phyloP scores from a whole-genome alignment of 106 monocot genomes.

The Amphibolis antarctica region DNA sequence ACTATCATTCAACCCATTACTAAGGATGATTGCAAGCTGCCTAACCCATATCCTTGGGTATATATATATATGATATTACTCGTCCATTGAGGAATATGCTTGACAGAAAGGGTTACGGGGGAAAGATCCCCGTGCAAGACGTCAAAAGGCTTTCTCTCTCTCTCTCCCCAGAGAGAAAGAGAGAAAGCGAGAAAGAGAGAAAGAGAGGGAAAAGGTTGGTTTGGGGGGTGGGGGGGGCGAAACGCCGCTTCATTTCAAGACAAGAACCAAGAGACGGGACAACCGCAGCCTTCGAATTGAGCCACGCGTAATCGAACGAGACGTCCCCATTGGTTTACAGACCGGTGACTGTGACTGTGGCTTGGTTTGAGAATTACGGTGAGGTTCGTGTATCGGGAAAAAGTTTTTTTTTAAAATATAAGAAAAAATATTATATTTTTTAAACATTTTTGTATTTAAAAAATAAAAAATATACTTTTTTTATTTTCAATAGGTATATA shows the following conservation, averaged over 20 bases:
- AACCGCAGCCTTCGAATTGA: neutral
- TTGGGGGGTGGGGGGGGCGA: no score
- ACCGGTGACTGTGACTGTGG: conserved; percentile 8
- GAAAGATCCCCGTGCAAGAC: conserved; percentile 31
- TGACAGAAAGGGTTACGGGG: conserved; percentile 16
- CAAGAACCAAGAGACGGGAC: conserved; percentile 8
- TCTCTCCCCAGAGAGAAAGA: neutral
- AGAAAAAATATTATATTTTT: no score
- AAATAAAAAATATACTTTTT: no score
- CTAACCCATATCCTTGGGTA: neutral
- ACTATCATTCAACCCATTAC: neutral
- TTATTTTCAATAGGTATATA: no score
- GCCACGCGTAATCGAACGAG: neutral
- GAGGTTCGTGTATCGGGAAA: no score
- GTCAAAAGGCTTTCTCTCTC: conserved; percentile 15
- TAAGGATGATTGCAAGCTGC: neutral
- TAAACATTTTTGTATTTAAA: no score
- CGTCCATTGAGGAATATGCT: conserved; percentile 27
- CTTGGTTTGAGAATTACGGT: no score
- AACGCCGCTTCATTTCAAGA: conserved; percentile 1
- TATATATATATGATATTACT: neutral
- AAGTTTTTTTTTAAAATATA: no score
- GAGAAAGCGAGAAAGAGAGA: no score
- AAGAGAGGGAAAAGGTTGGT: no score
- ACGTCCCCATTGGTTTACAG: no score